Percentiles rank a stretch among this genome's conserved stretches.
Conservation (phyloP, 225 moss, liverwort and hornwort genomes). For the Anthoceros angustus region DNA sequence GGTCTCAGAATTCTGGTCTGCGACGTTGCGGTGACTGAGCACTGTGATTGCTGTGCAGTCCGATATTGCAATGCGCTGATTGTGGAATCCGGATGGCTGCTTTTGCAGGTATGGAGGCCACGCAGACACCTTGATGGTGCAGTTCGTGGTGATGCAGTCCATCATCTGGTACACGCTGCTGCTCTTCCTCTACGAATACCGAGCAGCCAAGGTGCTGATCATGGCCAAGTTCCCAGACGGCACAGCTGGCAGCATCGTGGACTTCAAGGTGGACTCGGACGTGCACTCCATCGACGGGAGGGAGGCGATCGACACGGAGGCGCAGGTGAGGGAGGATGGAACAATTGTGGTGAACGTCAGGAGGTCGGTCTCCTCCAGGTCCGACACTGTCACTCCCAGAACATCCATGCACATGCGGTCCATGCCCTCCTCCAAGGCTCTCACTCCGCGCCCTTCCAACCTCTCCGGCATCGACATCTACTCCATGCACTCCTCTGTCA, state of each 20-base stretch:
- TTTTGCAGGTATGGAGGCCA: conserved; percentile 30
- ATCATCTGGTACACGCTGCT: conserved; percentile 87
- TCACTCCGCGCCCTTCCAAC: conserved; percentile 82
- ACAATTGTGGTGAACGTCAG: conserved; percentile 91
- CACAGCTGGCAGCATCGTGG: conserved; percentile 66
- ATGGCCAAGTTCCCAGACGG: conserved; percentile 67
- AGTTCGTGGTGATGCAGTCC: conserved; percentile 82
- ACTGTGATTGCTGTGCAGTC: too few relatives aligned
- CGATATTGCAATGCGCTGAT: not conserved
- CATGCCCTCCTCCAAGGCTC: conserved; percentile 82
- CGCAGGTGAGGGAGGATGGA: conserved; percentile 77
- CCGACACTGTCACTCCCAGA: conserved; percentile 52
- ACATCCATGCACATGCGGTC: conserved; percentile 31
- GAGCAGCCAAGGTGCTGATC: conserved; percentile 79
- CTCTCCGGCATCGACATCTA: conserved; percentile 95
- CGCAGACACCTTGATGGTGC: conserved; percentile 53
- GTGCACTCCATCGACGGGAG: conserved; percentile 80
- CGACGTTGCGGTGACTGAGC: too few relatives aligned
- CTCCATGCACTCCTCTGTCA: conserved; percentile 79
- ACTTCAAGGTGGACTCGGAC: conserved; percentile 92
- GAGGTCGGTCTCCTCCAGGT: conserved; percentile 59
- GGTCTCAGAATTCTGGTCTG: too few relatives aligned
- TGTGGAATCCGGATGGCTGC: not conserved
- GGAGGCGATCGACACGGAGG: conserved; percentile 73
- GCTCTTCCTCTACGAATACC: conserved; percentile 76